Base-by-base conservation (phyloP, 2,329 filamentous ascomycete species). In the Xylariaceae sp. region DNA sequence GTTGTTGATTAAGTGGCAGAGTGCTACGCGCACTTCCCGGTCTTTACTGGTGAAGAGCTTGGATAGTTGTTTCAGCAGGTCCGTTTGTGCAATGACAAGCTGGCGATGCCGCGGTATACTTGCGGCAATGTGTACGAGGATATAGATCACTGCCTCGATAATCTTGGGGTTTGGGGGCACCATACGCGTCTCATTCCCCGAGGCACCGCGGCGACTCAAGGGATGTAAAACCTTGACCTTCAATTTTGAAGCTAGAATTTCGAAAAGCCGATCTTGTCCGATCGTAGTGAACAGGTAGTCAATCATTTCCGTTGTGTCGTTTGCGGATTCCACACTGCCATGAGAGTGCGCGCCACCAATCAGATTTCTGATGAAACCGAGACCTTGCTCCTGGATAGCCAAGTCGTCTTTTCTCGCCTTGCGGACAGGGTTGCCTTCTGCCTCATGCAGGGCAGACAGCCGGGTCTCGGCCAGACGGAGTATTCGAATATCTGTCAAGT, bases 291-390 rank as follows among this genome's bases (percentile, higher is more conserved):
- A 84, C 17, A 97, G 66, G 55, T 87, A 83, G 57, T 95, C 89
- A 47, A 96, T 89, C 80, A 96, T 91, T 41, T 81, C 77, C 3
- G 76, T 71, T 19, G 75, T 78, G 44, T 77, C 76, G 38, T 63
- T 61, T 6, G 68, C 61, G 12, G 65, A 64, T 13, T 77, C 65
- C 69, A 79, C 46, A 62, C 71, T 51, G 66, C 73, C 51, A 63
- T 79, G 52, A 63, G 69, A 45, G 12, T 64, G 62, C 7, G 65
- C 61, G 37, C 83, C 79, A 43, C 84, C 85, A 51, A 96, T 87
- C 24, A 97, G 72, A 63, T 98, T 98, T 41, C 91, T 79, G 48
- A 98, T 80, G 53, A 97, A 85, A 54, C 94, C 85, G 15, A 97
- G 77, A 0, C 85, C 87, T 64, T 97, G 90, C 60, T 95, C 89